These are phyloP conservation scores for Austroboletus festivus DNA, from an alignment of 768 basidiomycete species.

Conservation along the genomic window DNA sequence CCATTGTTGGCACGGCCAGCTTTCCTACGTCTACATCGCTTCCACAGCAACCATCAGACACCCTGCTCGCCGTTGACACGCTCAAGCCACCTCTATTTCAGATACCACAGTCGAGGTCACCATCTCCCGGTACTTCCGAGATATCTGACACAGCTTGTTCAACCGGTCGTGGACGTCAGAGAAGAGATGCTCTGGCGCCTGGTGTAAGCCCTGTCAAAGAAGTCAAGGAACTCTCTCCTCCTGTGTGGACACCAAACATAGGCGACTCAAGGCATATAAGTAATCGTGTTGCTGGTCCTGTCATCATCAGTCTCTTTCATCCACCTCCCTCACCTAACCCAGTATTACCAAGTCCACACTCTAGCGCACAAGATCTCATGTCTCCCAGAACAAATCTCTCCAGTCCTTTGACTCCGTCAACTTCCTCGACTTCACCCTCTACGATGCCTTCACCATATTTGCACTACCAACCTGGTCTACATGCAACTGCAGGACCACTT, in stretches of 20 bases:
- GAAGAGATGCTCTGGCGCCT: conserved; percentile 34
- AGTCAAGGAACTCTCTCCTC: conserved; percentile 20
- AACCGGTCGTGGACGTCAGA: conserved; percentile 25
- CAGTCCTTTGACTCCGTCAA: conserved; percentile 26
- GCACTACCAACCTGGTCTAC: conserved; percentile 62
- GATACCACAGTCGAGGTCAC: conserved; percentile 35
- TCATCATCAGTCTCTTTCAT: conserved; percentile 49
- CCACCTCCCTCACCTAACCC: conserved; percentile 29
- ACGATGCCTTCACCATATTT: conserved; percentile 42
- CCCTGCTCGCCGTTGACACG: conserved; percentile 24
- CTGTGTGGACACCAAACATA: conserved; percentile 56
- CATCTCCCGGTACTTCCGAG: conserved; percentile 31
- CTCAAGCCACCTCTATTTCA: conserved; percentile 39
- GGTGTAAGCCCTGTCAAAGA: conserved; percentile 30
- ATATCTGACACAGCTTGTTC: conserved; percentile 33
- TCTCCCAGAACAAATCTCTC: conserved; percentile 23
- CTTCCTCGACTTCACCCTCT: conserved; percentile 27
- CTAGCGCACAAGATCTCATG: conserved; percentile 29
- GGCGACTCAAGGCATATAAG: conserved; percentile 59
- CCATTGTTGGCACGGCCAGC: conserved; percentile 48
- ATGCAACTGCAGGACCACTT: conserved; percentile 70
- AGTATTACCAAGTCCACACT: conserved; percentile 25
- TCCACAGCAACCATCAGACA: conserved; percentile 27
- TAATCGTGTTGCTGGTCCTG: conserved; percentile 59
- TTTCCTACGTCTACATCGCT: conserved; percentile 27